These are phyloP conservation scores for Claviceps sp. DNA, from an alignment of 2,329 filamentous ascomycete genomes.

Conservation along the genomic window DNA sequence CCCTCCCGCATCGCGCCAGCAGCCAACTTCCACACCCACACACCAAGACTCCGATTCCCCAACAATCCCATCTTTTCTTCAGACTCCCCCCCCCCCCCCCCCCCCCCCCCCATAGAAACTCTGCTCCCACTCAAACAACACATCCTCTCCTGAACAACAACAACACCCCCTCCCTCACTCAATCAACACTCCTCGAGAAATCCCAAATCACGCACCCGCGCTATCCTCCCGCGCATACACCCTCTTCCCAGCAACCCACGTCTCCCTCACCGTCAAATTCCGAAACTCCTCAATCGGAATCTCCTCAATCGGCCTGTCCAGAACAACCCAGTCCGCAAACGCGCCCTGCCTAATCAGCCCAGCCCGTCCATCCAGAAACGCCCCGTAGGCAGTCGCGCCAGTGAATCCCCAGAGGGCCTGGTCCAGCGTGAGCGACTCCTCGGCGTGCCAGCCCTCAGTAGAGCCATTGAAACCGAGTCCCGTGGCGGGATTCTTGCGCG, in stretches of 20 bases:
- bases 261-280: constrained; percentile 44
- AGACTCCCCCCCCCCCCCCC: too few species aligned
- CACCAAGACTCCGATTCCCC: too few species aligned
- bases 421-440: constrained; percentile 44
- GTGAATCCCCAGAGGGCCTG: constrained; percentile 52
- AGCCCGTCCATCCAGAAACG: constrained; percentile 43
- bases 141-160: too few species aligned
- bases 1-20: too few species aligned
- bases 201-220: too few species aligned
- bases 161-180: too few species aligned
- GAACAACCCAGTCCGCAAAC: constrained; percentile 58
- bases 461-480: constrained; percentile 34
- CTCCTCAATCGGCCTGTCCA: constrained; percentile 42
- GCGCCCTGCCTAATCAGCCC: constrained; percentile 47
- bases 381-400: constrained; percentile 41
- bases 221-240: constrained; percentile 24
- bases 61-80: too few species aligned
- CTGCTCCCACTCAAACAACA: too few species aligned
- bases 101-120: too few species aligned
- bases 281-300: constrained; percentile 39
- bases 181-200: too few species aligned
- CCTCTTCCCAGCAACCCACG: constrained; percentile 49
- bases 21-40: too few species aligned
- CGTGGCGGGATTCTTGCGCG: constrained; percentile 44
- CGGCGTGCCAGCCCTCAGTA: constrained; percentile 41